phyloP scores from a whole-genome alignment of 75 land plant genomes.

The Gnetum montanum region DNA sequence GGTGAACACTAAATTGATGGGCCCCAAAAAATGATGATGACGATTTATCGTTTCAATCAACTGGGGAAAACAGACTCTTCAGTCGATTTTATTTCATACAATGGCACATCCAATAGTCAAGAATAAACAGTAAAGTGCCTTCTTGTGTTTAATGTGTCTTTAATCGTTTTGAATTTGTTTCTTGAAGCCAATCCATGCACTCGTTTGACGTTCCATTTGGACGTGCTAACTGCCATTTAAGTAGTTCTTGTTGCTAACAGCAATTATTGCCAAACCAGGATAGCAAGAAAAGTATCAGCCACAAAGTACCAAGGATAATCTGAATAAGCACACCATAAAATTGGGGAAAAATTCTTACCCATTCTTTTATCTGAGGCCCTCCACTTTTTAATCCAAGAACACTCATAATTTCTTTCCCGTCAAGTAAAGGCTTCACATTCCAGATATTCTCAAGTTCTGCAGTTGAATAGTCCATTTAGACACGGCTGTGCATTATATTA shows the following conservation, averaged over 20 bases:
- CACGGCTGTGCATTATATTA: no score
- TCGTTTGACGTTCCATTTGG: conserved; percentile 66
- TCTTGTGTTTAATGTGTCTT: conserved; percentile 7
- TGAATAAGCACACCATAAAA: not conserved
- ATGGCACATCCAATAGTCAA: no score
- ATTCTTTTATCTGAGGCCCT: conserved; percentile 57
- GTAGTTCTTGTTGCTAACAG: conserved; percentile 53
- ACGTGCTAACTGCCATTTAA: conserved; percentile 88
- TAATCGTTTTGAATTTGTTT: conserved; percentile 30
- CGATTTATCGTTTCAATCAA: no score
- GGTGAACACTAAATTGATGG: no score
- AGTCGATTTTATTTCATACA: no score
- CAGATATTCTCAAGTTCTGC: conserved; percentile 77
- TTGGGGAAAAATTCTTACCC: conserved; percentile 36
- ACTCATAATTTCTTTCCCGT: conserved; percentile 80
- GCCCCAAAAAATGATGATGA: no score
- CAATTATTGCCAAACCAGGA: conserved; percentile 1
- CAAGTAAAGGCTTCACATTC: conserved; percentile 68
- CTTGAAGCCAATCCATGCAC: conserved; percentile 71
- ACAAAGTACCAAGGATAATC: not conserved
- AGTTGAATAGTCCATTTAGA: no score
- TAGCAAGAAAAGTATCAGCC: conserved; percentile 1
- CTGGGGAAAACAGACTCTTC: no score
- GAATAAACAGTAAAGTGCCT: no score
- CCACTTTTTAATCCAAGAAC: conserved; percentile 56